Percentiles rank a stretch among this genome's conserved stretches.
Evolutionary conservation across 2,329 filamentous ascomycete genomes (phyloP).

Genomic region (Penicillium sp.): DNA sequence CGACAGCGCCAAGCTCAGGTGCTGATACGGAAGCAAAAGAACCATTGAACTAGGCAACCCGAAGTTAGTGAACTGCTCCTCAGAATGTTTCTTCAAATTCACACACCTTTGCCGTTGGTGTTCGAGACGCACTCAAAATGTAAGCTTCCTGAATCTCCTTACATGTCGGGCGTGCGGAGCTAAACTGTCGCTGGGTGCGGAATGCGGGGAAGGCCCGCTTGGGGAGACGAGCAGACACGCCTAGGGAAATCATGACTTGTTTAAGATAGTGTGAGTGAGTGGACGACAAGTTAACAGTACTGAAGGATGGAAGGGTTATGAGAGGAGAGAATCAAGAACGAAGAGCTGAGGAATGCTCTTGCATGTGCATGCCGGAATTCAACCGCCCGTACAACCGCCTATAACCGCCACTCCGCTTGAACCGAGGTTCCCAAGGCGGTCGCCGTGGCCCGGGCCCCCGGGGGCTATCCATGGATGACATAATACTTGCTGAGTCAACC

Average conservation of each 20-base stretch:
- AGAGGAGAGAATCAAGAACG: background rate
- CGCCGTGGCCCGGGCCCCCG: background rate
- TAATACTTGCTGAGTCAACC: conserved; percentile 12
- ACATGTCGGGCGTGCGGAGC: conserved; percentile 47
- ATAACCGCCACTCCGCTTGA: conserved; percentile 21
- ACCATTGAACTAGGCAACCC: conserved; percentile 77
- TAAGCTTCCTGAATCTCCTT: conserved; percentile 86
- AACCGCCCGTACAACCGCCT: conserved; percentile 29
- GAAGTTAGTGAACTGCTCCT: conserved; percentile 10
- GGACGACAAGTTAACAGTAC: background rate
- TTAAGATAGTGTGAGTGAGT: background rate
- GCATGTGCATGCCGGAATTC: conserved; percentile 16
- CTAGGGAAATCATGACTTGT: conserved; percentile 24
- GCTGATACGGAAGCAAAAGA: conserved; percentile 79
- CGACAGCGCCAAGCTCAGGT: conserved; percentile 82
- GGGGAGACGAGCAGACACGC: conserved; percentile 30
- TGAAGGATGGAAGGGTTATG: background rate
- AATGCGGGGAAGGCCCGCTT: conserved; percentile 44
- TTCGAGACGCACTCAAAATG: conserved; percentile 85
- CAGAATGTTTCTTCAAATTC: background rate
- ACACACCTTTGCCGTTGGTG: conserved; percentile 80
- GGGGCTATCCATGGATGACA: conserved; percentile 12
- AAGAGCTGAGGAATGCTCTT: conserved; percentile 5
- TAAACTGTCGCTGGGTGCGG: conserved; percentile 53
- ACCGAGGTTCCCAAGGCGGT: conserved; percentile 27